Base-by-base conservation (phyloP, 2,329 filamentous ascomycete species). In the Onygenales sp. region DNA sequence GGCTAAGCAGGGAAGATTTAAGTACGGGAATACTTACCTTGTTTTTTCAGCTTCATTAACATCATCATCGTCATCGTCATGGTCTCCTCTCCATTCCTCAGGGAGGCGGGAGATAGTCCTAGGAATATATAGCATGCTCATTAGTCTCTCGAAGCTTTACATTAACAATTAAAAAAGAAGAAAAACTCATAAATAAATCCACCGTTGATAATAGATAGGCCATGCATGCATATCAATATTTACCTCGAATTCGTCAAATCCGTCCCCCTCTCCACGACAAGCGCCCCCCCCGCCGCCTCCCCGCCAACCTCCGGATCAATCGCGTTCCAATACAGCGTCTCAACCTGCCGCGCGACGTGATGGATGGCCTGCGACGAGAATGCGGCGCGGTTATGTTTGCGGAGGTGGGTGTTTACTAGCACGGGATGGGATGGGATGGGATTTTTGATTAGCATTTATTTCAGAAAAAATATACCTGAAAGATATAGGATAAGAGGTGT, bases 331-430 rank as follows among this genome's bases (percentile, higher is more conserved):
- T 81, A 80, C 31, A 80, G 63, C 27, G 68, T 71, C 59, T 79
- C 74, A 57, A 81, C 78, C 61, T 81, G 77, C 56, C 78, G 74
- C 17, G 78, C 76, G 50, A 80, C 71, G 66, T 80, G 77, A 49
- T 79, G 75, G 51, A 77, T 75, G 41, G 78, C 78, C 59, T 80
- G 75, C 0, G 73, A 72, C 45, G 75, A 75, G 66, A 79, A 81
- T 42, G 78, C 74, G 53, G 74, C 67, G 47, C 76, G 77, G 57
- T 74, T 75, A 63, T 81, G 78, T 43, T 78, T 73, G 55, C 74
- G 75, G 52, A 79, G 64, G 39, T 72, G 69, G 36, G 71, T 69
- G 56, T 80, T 80, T 14, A 79, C 78, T 78, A 53, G 45, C 21
- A 17, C 9, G 31, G 27, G 35, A 39, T n/a, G 31, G 27, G 35